Conservation (phyloP, 495 filamentous ascomycete genomes). For the Gamarada debralockiae region DNA sequence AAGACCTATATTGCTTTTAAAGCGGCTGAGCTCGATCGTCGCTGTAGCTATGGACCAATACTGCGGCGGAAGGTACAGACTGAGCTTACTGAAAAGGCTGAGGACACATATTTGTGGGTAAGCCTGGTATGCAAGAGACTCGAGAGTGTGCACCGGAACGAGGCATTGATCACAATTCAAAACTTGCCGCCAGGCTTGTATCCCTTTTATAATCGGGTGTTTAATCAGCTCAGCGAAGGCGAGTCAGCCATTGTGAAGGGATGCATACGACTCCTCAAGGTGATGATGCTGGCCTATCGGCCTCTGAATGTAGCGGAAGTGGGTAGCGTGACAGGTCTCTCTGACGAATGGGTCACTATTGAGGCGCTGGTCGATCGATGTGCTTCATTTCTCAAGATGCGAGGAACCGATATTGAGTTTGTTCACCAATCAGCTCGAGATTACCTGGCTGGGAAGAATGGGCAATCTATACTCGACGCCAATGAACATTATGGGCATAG, state of each 20-base stretch:
- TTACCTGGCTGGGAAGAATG: conserved; percentile 13
- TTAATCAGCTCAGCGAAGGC: conserved; percentile 15
- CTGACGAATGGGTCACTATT: neutral
- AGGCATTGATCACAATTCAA: conserved; percentile 11
- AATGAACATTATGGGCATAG: conserved; percentile 18
- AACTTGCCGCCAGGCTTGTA: conserved; percentile 8
- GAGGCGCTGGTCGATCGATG: conserved; percentile 11
- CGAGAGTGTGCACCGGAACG: conserved; percentile 3
- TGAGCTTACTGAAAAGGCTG: conserved; percentile 12
- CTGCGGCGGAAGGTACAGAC: conserved; percentile 3
- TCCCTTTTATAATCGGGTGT: conserved; percentile 8
- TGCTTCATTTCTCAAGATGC: conserved; percentile 22
- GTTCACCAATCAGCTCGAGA: conserved; percentile 18
- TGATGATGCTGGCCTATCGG: conserved; percentile 13
- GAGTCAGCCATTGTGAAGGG: conserved; percentile 11
- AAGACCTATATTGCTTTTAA: conserved; percentile 4
- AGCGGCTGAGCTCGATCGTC: conserved; percentile 8
- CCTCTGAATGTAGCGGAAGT: conserved; percentile 6
- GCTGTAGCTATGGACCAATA: conserved; percentile 1
- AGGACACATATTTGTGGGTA: conserved; percentile 10
- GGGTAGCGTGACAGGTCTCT: conserved; percentile 5
- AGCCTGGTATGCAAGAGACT: conserved; percentile 15
- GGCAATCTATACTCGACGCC: conserved; percentile 11
- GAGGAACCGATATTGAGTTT: conserved; percentile 9
- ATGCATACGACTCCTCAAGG: conserved; percentile 8